These are phyloP conservation scores for Arthrobotrys musiformis DNA, from an alignment of 2,329 filamentous ascomycete genomes.

Conservation along the genomic window DNA sequence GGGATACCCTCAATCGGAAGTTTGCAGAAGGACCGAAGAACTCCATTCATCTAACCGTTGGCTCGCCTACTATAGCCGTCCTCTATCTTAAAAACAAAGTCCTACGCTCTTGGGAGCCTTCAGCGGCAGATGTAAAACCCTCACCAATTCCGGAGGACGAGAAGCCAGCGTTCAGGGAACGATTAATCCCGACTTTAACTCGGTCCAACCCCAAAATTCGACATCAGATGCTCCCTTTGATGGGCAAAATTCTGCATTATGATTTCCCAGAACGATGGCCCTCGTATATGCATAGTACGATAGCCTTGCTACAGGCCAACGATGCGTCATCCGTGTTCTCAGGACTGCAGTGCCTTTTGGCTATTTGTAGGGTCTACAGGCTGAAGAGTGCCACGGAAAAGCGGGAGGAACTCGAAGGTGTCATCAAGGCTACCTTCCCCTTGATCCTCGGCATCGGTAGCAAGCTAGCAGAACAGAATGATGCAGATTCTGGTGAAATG, in stretches of 20 bases:
- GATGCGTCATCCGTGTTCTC: slow-evolving; percentile 88
- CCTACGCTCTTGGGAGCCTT: slow-evolving; percentile 86
- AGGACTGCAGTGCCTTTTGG: slow-evolving; percentile 90
- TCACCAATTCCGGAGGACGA: slow-evolving; percentile 86
- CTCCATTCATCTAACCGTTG: slow-evolving; percentile 41
- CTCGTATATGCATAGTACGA: slow-evolving; percentile 89
- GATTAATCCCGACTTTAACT: slow-evolving; percentile 88
- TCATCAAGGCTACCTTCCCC: slow-evolving; percentile 90
- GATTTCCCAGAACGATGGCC: slow-evolving; percentile 97
- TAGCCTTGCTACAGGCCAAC: slow-evolving; percentile 86
- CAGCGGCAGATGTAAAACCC: slow-evolving; percentile 75
- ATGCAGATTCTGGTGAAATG: slow-evolving; percentile 95
- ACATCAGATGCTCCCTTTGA: slow-evolving; percentile 89
- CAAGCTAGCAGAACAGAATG: slow-evolving; percentile 87
- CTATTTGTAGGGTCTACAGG: slow-evolving; percentile 93
- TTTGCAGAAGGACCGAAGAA: not conserved
- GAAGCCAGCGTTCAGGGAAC: slow-evolving; percentile 85
- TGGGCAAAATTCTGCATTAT: slow-evolving; percentile 94
- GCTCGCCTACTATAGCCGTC: slow-evolving; percentile 72
- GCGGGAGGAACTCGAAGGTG: slow-evolving; percentile 89
- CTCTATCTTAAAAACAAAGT: slow-evolving; percentile 99
- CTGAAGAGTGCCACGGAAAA: slow-evolving; percentile 86
- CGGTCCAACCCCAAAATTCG: slow-evolving; percentile 82
- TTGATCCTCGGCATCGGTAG: slow-evolving; percentile 87
- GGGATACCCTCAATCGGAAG: not conserved